A percentile compares a stretch with the other conserved stretches of the same genome.
Evolutionary conservation across 2,329 filamentous ascomycete genomes (phyloP).

Genomic region (Pseudopithomyces chartarum): DNA sequence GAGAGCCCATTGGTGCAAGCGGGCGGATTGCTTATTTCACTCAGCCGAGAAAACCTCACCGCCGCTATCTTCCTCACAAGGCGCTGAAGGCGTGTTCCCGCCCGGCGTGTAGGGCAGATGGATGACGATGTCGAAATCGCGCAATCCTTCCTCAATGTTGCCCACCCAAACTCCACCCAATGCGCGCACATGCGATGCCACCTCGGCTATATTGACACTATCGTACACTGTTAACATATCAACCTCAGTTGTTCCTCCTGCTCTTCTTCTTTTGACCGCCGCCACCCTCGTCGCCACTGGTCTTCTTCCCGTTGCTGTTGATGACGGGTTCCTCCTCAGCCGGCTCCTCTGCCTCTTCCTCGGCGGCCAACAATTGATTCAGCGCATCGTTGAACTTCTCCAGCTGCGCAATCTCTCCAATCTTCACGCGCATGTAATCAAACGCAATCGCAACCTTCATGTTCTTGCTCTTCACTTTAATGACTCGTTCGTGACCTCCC

Average conservation of each 20-base stretch:
- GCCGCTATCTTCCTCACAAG: too few species aligned
- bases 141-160: background rate
- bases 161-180: background rate
- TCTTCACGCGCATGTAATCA: constrained; percentile 76
- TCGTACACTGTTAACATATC: background rate
- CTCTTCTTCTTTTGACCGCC: constrained; percentile 26
- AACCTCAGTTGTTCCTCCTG: constrained; percentile 34
- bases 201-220: background rate
- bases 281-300: constrained; percentile 31
- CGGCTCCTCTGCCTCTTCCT: constrained; percentile 25
- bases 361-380: constrained; percentile 57
- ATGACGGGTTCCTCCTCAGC: constrained; percentile 17
- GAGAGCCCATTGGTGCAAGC: too few species aligned
- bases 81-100: too few species aligned
- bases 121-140: too few species aligned
- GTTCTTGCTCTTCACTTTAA: constrained; percentile 51
- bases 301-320: constrained; percentile 36
- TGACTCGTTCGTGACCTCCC: constrained; percentile 32
- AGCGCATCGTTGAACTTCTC: constrained; percentile 67
- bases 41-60: too few species aligned
- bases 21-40: too few species aligned
- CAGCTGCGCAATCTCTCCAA: constrained; percentile 72
- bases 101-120: too few species aligned
- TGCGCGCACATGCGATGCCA: background rate
- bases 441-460: constrained; percentile 75